Conservation (phyloP, 73 alveolate species). For the Paramecium caudatum region DNA sequence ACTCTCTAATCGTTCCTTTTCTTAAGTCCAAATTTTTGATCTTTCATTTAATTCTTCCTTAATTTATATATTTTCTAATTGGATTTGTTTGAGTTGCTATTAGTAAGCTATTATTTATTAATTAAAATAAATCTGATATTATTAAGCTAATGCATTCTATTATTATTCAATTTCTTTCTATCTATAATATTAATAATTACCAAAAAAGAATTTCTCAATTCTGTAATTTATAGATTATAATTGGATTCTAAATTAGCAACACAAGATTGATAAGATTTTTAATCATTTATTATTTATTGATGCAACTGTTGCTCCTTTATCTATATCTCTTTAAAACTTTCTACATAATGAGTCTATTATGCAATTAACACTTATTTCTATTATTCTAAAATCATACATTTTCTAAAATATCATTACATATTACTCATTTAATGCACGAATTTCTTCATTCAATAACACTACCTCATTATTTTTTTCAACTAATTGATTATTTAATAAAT, state of each 20-base stretch:
- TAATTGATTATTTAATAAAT: neutral
- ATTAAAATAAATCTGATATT: neutral
- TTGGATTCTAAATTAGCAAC: conserved; percentile 31
- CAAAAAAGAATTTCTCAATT: conserved; percentile 21
- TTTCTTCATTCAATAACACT: conserved; percentile 10
- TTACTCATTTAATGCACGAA: conserved; percentile 41
- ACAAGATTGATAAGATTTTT: neutral
- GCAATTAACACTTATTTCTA: conserved; percentile 37
- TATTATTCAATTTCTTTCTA: conserved; percentile 45
- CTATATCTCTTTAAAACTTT: neutral
- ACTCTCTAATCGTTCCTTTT: conserved; percentile 28
- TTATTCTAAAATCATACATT: conserved; percentile 49
- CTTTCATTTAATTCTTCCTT: conserved; percentile 60
- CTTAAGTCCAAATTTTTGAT: conserved; percentile 54
- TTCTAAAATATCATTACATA: conserved; percentile 10
- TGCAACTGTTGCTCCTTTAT: neutral
- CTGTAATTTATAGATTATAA: conserved; percentile 40
- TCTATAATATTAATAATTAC: neutral
- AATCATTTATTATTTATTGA: neutral
- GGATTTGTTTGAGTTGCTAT: neutral
- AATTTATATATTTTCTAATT: neutral
- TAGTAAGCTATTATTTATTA: neutral
- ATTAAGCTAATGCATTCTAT: neutral
- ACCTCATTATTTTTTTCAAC: conserved; percentile 3
- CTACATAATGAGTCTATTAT: neutral